Conservation (phyloP, 73 alveolate genomes). For the Tetrahymena thermophila region DNA sequence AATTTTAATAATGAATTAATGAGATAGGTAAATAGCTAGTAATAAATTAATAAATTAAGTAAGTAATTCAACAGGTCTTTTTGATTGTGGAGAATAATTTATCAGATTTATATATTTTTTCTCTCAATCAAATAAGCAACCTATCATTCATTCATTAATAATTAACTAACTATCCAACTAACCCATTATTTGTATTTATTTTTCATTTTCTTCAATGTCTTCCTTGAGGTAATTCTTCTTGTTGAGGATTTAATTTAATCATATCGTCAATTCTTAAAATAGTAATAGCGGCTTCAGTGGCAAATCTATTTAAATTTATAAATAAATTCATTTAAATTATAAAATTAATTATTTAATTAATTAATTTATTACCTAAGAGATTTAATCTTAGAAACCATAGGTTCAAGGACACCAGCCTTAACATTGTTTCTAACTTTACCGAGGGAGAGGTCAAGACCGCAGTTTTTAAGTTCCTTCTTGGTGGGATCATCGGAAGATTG, state of each 20-base stretch:
- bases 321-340: not conserved
- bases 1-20: not conserved
- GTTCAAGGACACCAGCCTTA: slow-evolving; percentile 97
- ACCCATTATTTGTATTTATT: not conserved
- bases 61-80: not conserved
- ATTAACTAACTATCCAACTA: too few relatives aligned
- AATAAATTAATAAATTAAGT: too few relatives aligned
- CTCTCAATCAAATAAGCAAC: not conserved
- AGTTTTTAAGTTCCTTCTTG: slow-evolving; percentile 59
- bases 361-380: slow-evolving; percentile 50
- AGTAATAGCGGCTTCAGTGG: slow-evolving; percentile 99
- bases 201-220: slow-evolving; percentile 33
- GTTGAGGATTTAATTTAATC: slow-evolving; percentile 82
- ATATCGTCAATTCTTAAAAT: slow-evolving; percentile 94
- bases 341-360: not conserved
- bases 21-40: not conserved
- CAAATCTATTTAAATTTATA: slow-evolving; percentile 55
- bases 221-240: slow-evolving; percentile 53
- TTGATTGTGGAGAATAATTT: not conserved
- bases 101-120: not conserved
- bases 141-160: not conserved
- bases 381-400: slow-evolving; percentile 93
- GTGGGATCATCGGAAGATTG: slow-evolving; percentile 53
- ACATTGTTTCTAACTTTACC: slow-evolving; percentile 93
- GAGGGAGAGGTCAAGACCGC: slow-evolving; percentile 86